Base-by-base conservation (phyloP, 331 rosid genomes). In the Malus hybrid region DNA sequence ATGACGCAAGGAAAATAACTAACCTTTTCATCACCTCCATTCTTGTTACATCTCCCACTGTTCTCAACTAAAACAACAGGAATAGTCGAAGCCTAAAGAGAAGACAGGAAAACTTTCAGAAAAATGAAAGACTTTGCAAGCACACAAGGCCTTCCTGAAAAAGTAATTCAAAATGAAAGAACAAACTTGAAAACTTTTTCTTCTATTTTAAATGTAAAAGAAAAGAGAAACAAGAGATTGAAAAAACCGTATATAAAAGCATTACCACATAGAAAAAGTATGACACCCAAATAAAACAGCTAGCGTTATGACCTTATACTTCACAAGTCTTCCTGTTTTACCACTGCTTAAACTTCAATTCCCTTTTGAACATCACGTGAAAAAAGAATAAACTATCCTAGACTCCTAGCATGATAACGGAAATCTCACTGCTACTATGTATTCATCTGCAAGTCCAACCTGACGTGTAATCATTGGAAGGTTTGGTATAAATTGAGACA, bases 11-110 rank as follows among this genome's bases (percentile, higher is more conserved):
- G 48, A 26, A 74, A 80, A 56, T 48, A 62, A 78, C 85, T 48
- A 63, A 94, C 99, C 98, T 89, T 91, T 80, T 93, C 98, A 46
- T 91, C 96, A 50, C 60, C 77, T 10, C 86, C 97, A 75, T 91
- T 91, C 85, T 89, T 92, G 82, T 84, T 87, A 85, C 99, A 94
- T 83, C 96, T 88, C 63, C 91, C 99, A 73, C 97, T 91, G 88
- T 93, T 93, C 86, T 93, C 98, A 42, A 87, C 92, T 86, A 91
- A 88, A 78, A 89, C 96, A 80, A 89, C 89, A 26, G 98, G 97
- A 83, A 91, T 81, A 3, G 75, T 24, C 42, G 78, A 75, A 72
- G 76, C 97, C 99, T 94, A 75, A 19, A 24, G 62, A 75, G 36
- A 50, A 68, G 50, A 20, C 48, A 66, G 26, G 46, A 5, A 42